Conservation (phyloP, 2,329 filamentous ascomycete species). For the Epicoccum sorghinum region DNA sequence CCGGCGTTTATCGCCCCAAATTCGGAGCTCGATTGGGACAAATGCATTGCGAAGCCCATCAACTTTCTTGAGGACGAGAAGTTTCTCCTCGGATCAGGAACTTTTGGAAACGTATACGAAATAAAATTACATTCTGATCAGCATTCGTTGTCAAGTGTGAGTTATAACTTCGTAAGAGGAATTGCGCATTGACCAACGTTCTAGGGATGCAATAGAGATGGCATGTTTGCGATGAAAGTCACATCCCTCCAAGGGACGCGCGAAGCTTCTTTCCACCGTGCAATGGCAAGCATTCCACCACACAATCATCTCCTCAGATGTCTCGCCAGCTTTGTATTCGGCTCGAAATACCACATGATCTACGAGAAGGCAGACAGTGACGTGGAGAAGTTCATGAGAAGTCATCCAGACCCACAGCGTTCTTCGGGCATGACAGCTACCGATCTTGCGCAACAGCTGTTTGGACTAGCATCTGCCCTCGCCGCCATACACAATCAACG, state of each 20-base stretch:
- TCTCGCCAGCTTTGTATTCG: conserved; percentile 21
- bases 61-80: background rate
- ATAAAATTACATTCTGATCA: background rate
- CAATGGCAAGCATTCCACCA: background rate
- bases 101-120: conserved; percentile 1
- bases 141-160: background rate
- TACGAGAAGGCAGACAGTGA: conserved; percentile 17
- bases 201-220: background rate
- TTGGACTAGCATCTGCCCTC: background rate
- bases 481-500: conserved; percentile 1
- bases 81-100: conserved; percentile 2
- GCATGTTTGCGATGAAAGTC: conserved; percentile 5
- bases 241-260: background rate
- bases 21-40: background rate
- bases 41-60: background rate
- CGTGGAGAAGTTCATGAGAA: conserved; percentile 3
- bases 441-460: conserved; percentile 1
- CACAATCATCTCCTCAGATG: conserved; percentile 25
- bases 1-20: background rate
- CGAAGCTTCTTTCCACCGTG: conserved; percentile 1
- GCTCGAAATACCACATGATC: conserved; percentile 18
- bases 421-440: rapidly evolving
- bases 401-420: background rate
- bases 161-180: too few relatives aligned
- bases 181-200: too few relatives aligned